These are phyloP conservation scores for Cyberlindnera petersonii DNA, from an alignment of 805 yeast genomes.

Conservation along the genomic window DNA sequence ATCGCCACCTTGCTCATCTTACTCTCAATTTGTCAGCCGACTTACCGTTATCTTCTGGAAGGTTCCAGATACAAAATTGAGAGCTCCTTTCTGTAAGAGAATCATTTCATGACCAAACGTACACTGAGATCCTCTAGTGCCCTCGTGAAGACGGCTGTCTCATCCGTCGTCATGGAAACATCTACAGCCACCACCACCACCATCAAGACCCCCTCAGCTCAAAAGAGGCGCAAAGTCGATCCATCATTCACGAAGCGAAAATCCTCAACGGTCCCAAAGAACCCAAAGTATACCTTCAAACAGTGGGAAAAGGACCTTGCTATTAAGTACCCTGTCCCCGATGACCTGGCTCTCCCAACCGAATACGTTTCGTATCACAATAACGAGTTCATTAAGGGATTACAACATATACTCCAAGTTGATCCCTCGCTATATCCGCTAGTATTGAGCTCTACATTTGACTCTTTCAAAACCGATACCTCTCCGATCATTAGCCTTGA, in stretches of 20 bases:
- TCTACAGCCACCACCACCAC: not conserved
- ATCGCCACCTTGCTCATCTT: no score
- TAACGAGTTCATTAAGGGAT: slow-evolving; percentile 33
- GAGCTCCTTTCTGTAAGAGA: no score
- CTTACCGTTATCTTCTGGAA: no score
- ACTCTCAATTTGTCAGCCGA: no score
- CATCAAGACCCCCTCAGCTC: slow-evolving; percentile 2
- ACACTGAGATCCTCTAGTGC: slow-evolving; percentile 6
- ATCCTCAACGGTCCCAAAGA: slow-evolving; percentile 8
- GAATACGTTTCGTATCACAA: slow-evolving; percentile 28
- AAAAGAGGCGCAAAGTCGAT: slow-evolving; percentile 9
- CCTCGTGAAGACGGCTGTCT: not conserved
- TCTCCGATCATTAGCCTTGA: slow-evolving; percentile 18
- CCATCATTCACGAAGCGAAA: not conserved
- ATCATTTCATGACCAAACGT: no score
- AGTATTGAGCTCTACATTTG: slow-evolving; percentile 27
- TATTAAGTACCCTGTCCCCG: slow-evolving; percentile 13
- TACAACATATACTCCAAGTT: slow-evolving; percentile 29
- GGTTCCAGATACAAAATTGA: no score
- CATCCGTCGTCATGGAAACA: not conserved
- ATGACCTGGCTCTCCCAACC: slow-evolving; percentile 20
- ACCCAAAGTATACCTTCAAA: slow-evolving; percentile 11
- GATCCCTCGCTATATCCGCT: slow-evolving; percentile 37
- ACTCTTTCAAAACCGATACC: slow-evolving; percentile 23
- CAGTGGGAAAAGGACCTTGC: slow-evolving; percentile 13